Evolutionary conservation across 169 alveolate species (phyloP), one percentile per base, ranked within the genome.

Genomic region (Eimeria mitis): DNA sequence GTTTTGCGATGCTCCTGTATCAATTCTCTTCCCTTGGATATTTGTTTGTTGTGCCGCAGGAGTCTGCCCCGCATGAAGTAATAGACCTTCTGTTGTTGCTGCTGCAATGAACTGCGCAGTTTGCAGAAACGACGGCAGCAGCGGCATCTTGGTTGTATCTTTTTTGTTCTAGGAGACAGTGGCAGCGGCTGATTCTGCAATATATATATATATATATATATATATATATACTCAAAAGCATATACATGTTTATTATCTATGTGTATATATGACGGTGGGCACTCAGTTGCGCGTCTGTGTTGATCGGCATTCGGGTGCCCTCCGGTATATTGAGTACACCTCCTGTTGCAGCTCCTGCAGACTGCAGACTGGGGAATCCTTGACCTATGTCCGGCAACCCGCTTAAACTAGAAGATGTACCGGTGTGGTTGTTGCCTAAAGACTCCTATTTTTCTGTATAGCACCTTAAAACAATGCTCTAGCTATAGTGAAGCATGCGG

Each of bases 11-110:
- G 16, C 54, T 19, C 9, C 34, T 5, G 54, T 83, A 83, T 31
- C 25, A 13, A 14, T 37, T 34, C 16, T 25, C 37, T 61, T 56
- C 28, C 52, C 0, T 40, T 31, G 21, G 1, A 34, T 37, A 8
- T 44, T 23, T 8, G 54, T 42, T 44, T 61, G 49, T 44, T 87
- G 83, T 42, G 68, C n/a, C 23, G 34, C 83, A 87, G 94, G 94
- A 87, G 94, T 65, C 47, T 87, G 68, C 94, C 94, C 37, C 94
- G 94, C 31, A 87, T 87, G 94, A 87, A 87, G 63, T 87, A 44
- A 65, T 65, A 44, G 61, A 54, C 6, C 25, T 16, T 54, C 21
- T 52, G 65, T 42, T 31, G 44, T 37, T 75, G 87, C 87, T 19
- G 63, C 87, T 25, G 59, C 19, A 25, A 8, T 76, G 63, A 63